Base-by-base conservation (phyloP, 2,329 filamentous ascomycete species). In the Pyrenochaeta sp. region DNA sequence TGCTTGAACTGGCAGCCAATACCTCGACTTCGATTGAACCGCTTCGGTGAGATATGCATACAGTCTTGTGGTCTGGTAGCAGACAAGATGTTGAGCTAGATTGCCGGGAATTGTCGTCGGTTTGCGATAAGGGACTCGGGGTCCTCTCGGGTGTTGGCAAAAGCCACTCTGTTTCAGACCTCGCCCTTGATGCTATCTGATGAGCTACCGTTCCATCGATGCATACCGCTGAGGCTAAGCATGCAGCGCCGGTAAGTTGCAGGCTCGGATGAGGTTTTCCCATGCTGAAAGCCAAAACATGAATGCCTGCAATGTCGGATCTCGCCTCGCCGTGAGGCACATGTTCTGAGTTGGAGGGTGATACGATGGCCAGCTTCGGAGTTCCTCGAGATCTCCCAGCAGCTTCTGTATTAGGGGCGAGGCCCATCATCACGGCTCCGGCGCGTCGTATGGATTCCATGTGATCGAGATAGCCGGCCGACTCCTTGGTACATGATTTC, bases 361-460 rank as follows among this genome's bases (percentile, higher is more conserved):
- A 77, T 2, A 83, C 72, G 11, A 85, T 68, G 7, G 77, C 79
- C 20, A 87, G 81, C 62, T 87, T 86, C 2, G 85, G 84, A 4
- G 81, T 83, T 0, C 78, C 76, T 0, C 77, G 75, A 6, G 77
- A 77, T 2, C 71, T 72, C 1, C 48, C 57, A 8, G 65, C 65
- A 14, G 55, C 53, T 5, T 69, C 70, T 1, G 67, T 63, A 1
- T 71, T 67, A 3, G 63, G 57, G 4, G 76, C 75, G 27, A 88
- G 69, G 0, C 83, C 83, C 84, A 88, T 88, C 15, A 71, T 69
- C 0, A 77, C 74, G 0, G 81, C 79, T 0, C 81, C 85, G 35
- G 76, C 72, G 19, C 74, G 72, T 2, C 85, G 75, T 35, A 87
- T 83, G 1, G 69, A 68, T 41, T 86, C 83, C 18, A 88, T 71